Conservation (phyloP, 345 rosid genomes). For the Cardamine occulta region DNA sequence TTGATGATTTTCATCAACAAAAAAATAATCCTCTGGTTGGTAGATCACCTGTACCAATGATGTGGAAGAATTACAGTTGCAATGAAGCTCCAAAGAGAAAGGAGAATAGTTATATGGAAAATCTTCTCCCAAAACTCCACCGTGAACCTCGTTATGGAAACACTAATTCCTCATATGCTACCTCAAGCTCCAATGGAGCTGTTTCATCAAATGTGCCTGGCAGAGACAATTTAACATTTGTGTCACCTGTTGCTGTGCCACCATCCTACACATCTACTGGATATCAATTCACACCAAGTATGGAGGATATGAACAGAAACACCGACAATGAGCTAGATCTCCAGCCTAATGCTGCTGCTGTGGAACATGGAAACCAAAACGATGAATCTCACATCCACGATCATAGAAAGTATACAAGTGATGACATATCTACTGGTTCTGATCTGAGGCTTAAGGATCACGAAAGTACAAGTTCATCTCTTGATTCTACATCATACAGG, state of each 20-base stretch:
- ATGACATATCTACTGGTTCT: conserved; percentile 54
- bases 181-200: conserved; percentile 52
- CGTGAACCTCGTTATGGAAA: conserved; percentile 66
- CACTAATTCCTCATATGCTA: conserved; percentile 56
- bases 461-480: conserved; percentile 68
- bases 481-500: conserved; percentile 57
- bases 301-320: conserved; percentile 48
- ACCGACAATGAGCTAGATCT: conserved; percentile 43
- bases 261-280: conserved; percentile 49
- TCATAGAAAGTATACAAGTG: conserved; percentile 57
- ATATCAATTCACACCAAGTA: conserved; percentile 47
- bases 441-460: conserved; percentile 63
- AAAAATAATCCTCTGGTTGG: conserved; percentile 60
- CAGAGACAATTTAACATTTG: conserved; percentile 51
- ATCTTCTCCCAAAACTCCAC: conserved; percentile 68
- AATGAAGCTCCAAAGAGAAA: conserved; percentile 86
- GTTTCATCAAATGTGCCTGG: conserved; percentile 46
- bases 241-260: conserved; percentile 46
- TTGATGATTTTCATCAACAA: conserved; percentile 62
- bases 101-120: conserved; percentile 69
- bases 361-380: conserved; percentile 44
- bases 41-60: conserved; percentile 76
- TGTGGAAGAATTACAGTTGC: conserved; percentile 82
- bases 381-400: conserved; percentile 57
- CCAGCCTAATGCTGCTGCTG: conserved; percentile 43